Percentiles rank a stretch among this genome's conserved stretches.
Conservation (phyloP, 2,329 filamentous ascomycete species). For the Epichloe amarillans region DNA sequence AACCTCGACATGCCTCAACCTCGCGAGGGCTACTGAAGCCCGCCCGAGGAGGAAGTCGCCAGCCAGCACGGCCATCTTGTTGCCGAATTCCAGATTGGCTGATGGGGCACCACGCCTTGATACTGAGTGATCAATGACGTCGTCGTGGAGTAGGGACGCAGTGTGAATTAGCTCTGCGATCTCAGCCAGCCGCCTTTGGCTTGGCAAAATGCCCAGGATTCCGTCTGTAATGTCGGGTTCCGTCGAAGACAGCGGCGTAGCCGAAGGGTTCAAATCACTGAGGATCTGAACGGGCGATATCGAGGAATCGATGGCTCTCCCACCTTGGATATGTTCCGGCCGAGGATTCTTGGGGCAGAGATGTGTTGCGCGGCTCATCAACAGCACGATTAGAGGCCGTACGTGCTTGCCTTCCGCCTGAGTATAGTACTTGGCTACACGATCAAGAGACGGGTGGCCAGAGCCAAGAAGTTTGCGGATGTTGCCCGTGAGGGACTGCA, state of each 20-base stretch:
- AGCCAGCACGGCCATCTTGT: constrained; percentile 97
- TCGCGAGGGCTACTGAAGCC: constrained; percentile 83
- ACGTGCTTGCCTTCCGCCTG: constrained; percentile 95
- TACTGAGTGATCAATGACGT: constrained; percentile 89
- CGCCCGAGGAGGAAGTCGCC: constrained; percentile 93
- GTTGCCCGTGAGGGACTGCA: constrained; percentile 90
- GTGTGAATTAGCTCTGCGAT: constrained; percentile 98
- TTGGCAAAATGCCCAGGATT: constrained; percentile 68
- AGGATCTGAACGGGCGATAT: constrained; percentile 48
- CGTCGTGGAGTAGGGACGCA: constrained; percentile 89
- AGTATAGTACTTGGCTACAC: constrained; percentile 95
- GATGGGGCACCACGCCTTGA: constrained; percentile 73
- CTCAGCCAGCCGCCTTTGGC: constrained; percentile 82
- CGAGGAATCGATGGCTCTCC: constrained; percentile 36
- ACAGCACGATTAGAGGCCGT: constrained; percentile 80
- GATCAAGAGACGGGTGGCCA: constrained; percentile 86
- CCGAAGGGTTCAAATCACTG: constrained; percentile 66
- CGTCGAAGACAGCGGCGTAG: constrained; percentile 27
- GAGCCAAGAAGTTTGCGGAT: constrained; percentile 88
- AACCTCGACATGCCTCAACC: constrained; percentile 84
- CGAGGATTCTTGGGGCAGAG: constrained; percentile 48
- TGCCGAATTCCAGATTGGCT: constrained; percentile 90
- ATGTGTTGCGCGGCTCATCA: constrained; percentile 93
- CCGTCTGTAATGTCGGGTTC: constrained; percentile 23
- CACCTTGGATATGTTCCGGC: constrained; percentile 26